phyloP scores from a whole-genome alignment of 2,329 filamentous ascomycete genomes.

The Colletotrichum australisinense region DNA sequence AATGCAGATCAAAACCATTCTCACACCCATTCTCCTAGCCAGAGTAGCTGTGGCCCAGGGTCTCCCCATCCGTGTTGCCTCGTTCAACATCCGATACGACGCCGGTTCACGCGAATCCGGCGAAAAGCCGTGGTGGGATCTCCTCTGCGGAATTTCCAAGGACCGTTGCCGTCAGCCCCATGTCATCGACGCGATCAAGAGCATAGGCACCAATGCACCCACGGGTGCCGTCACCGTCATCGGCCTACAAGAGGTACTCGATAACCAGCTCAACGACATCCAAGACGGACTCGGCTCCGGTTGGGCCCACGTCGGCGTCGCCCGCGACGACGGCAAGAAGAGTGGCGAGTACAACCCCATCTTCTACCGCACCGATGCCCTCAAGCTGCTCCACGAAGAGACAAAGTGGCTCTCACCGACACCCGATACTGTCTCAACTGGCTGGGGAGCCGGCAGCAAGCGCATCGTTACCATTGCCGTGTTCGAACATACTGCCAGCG shows the following conservation, averaged over 20 bases:
- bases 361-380: slow-evolving; percentile 66
- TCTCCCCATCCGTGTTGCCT: slow-evolving; percentile 65
- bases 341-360: slow-evolving; percentile 75
- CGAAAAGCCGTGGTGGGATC: slow-evolving; percentile 69
- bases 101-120: slow-evolving; percentile 60
- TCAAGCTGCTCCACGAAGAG: slow-evolving; percentile 61
- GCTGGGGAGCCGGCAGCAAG: slow-evolving; percentile 62
- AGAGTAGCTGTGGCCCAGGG: slow-evolving; percentile 14
- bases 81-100: slow-evolving; percentile 77
- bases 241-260: slow-evolving; percentile 77
- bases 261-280: slow-evolving; percentile 71
- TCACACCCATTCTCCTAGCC: slow-evolving; percentile 16
- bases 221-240: slow-evolving; percentile 59
- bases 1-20: slow-evolving; percentile 27
- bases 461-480: slow-evolving; percentile 61
- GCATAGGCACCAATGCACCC: slow-evolving; percentile 60
- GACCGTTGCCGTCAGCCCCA: slow-evolving; percentile 60
- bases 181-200: slow-evolving; percentile 67
- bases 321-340: slow-evolving; percentile 65
- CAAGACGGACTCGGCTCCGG: slow-evolving; percentile 57
- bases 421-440: slow-evolving; percentile 65
- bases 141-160: slow-evolving; percentile 22
- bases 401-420: slow-evolving; percentile 74
- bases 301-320: slow-evolving; percentile 64
- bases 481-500: slow-evolving; percentile 55